Percentiles rank a stretch among this genome's conserved stretches.
phyloP scores from a whole-genome alignment of 2,329 filamentous ascomycete species.

The Chaetomium olivaceum region DNA sequence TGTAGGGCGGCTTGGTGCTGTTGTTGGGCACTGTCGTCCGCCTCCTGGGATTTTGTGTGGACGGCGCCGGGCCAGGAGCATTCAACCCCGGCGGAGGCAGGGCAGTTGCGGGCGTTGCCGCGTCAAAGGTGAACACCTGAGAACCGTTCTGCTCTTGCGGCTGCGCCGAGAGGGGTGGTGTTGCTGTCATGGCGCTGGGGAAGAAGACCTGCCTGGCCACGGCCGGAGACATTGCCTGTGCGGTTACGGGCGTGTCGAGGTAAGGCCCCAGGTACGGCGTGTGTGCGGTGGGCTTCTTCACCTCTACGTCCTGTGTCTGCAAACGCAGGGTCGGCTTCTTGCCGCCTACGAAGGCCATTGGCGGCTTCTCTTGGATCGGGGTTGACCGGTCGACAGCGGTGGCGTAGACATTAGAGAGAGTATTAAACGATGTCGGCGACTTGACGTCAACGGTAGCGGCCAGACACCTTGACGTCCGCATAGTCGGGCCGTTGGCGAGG shows the following conservation, averaged over 20 bases:
- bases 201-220: conserved; percentile 48
- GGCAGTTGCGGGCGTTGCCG: conserved; percentile 11
- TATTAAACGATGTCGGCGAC: conserved; percentile 66
- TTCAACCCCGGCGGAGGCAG: conserved; percentile 9
- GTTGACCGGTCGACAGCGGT: conserved; percentile 62
- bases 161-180: conserved; percentile 58
- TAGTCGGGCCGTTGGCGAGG: conserved; percentile 40
- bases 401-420: conserved; percentile 64
- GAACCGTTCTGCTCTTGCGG: conserved; percentile 46
- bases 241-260: conserved; percentile 57
- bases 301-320: conserved; percentile 40
- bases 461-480: conserved; percentile 46
- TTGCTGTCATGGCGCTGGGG: conserved; percentile 60
- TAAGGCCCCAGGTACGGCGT: conserved; percentile 50
- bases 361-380: conserved; percentile 48
- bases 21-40: conserved; percentile 40
- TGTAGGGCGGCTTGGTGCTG: conserved; percentile 52
- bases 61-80: conserved; percentile 35
- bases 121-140: conserved; percentile 49
- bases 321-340: conserved; percentile 43
- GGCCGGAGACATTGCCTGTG: conserved; percentile 51
- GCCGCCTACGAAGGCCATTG: conserved; percentile 48
- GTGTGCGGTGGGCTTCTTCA: conserved; percentile 39
- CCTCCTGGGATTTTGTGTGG: conserved; percentile 41
- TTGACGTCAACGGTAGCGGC: conserved; percentile 54